A percentile compares a stretch with the other conserved stretches of the same genome.
These are phyloP conservation scores for Solanum rostratum DNA, from an alignment of 257 asterid genomes.

Conservation along the genomic window DNA sequence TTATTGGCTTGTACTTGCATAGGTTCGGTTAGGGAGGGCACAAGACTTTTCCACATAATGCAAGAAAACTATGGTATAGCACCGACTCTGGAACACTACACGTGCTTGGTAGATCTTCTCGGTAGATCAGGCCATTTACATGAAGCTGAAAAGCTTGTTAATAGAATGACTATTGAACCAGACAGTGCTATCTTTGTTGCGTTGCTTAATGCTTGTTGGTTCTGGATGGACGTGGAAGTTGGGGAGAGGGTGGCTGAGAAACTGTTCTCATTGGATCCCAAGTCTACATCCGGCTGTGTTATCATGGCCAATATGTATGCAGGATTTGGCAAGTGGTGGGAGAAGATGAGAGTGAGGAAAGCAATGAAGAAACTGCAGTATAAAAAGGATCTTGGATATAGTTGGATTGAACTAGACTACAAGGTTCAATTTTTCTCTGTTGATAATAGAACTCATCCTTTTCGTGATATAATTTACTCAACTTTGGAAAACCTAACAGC, in stretches of 20 bases:
- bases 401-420: slow-evolving; percentile 61
- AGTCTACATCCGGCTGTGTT: slow-evolving; percentile 28
- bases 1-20: slow-evolving; percentile 53
- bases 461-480: slow-evolving; percentile 22
- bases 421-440: slow-evolving; percentile 42
- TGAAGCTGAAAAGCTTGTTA: slow-evolving; percentile 61
- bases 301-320: slow-evolving; percentile 79
- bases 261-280: slow-evolving; percentile 29
- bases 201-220: slow-evolving; percentile 61
- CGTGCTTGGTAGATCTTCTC: slow-evolving; percentile 68
- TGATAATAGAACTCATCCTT: slow-evolving; percentile 34
- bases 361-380: slow-evolving; percentile 25
- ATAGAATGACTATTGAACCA: slow-evolving; percentile 36
- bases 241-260: slow-evolving; percentile 45
- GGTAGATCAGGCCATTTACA: slow-evolving; percentile 55
- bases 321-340: slow-evolving; percentile 48
- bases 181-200: slow-evolving; percentile 43
- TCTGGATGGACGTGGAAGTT: slow-evolving; percentile 43
- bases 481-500: slow-evolving; percentile 31
- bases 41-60: slow-evolving; percentile 40
- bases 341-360: slow-evolving; percentile 41
- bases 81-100: slow-evolving; percentile 63
- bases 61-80: slow-evolving; percentile 26
- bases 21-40: slow-evolving; percentile 45
- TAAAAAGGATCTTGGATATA: slow-evolving; percentile 71